These are phyloP conservation scores for Metschnikowia reukaufii DNA, from an alignment of 805 yeast genomes.

Conservation along the genomic window DNA sequence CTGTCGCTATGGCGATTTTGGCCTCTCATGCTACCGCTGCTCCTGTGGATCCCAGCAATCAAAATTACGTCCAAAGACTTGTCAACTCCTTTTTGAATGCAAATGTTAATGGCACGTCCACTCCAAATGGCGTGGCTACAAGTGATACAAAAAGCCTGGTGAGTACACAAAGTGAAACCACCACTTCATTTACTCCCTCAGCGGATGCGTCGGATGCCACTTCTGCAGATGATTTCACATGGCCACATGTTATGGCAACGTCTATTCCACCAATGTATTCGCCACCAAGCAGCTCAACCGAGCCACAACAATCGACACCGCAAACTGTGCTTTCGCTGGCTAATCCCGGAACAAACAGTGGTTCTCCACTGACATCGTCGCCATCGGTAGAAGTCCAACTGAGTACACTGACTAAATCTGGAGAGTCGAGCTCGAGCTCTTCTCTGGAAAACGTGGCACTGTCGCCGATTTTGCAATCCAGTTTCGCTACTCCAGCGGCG, in stretches of 20 bases:
- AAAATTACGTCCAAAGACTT: constrained; percentile 4
- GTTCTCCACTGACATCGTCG: too few relatives aligned
- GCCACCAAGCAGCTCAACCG: too few relatives aligned
- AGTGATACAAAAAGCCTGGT: background rate
- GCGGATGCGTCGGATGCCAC: too few relatives aligned
- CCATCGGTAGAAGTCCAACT: background rate
- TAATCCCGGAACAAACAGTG: too few relatives aligned
- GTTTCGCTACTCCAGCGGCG: background rate
- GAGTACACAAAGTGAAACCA: too few relatives aligned
- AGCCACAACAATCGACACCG: too few relatives aligned
- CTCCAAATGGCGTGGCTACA: background rate
- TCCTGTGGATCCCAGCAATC: background rate
- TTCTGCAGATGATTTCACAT: too few relatives aligned
- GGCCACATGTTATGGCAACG: too few relatives aligned
- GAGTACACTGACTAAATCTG: background rate
- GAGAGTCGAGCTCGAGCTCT: background rate
- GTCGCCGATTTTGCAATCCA: background rate
- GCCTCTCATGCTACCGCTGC: constrained; percentile 11
- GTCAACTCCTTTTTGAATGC: constrained; percentile 5
- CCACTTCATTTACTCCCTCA: too few relatives aligned
- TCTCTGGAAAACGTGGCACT: too few relatives aligned
- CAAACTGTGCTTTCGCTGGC: too few relatives aligned
- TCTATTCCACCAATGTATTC: too few relatives aligned
- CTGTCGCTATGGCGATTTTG: constrained; percentile 10
- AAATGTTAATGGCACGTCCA: background rate